These are phyloP conservation scores for Ilyonectria mors-panacis DNA, from an alignment of 2,329 filamentous ascomycete species.

Conservation along the genomic window DNA sequence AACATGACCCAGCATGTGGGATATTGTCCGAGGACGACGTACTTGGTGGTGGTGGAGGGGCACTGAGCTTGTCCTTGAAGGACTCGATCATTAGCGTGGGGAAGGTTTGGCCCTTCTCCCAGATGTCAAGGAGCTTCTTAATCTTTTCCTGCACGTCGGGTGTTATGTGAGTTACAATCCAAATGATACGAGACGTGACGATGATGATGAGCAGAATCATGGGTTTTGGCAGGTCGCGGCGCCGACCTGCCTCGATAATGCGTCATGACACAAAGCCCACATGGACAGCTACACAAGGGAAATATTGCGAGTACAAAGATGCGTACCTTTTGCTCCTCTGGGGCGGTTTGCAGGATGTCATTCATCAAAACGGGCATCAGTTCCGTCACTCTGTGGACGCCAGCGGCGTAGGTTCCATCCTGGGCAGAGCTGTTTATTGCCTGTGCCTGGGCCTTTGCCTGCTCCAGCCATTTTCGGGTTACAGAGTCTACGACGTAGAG, in stretches of 20 bases:
- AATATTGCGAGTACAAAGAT: constrained; percentile 48
- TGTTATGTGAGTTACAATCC: constrained; percentile 58
- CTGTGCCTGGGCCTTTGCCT: constrained; percentile 89
- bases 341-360: constrained; percentile 91
- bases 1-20: constrained; percentile 9
- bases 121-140: constrained; percentile 93
- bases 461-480: constrained; percentile 98
- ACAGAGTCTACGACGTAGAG: constrained; percentile 99
- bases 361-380: constrained; percentile 94
- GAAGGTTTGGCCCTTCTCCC: constrained; percentile 96
- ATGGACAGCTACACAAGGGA: constrained; percentile 43
- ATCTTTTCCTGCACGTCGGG: constrained; percentile 87
- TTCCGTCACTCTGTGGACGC: constrained; percentile 96
- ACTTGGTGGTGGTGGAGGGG: constrained; percentile 73
- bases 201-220: constrained; percentile 37
- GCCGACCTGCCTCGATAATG: constrained; percentile 31
- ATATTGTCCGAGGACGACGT: constrained; percentile 59
- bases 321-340: constrained; percentile 97
- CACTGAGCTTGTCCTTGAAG: constrained; percentile 86
- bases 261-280: constrained; percentile 34
- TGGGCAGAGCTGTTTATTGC: constrained; percentile 83
- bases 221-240: constrained; percentile 28
- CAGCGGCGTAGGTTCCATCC: constrained; percentile 94
- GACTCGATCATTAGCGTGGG: constrained; percentile 82
- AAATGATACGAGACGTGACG: constrained; percentile 32